Evolutionary conservation across 257 asterid species (phyloP).

Genomic region (Cruciata laevipes): DNA sequence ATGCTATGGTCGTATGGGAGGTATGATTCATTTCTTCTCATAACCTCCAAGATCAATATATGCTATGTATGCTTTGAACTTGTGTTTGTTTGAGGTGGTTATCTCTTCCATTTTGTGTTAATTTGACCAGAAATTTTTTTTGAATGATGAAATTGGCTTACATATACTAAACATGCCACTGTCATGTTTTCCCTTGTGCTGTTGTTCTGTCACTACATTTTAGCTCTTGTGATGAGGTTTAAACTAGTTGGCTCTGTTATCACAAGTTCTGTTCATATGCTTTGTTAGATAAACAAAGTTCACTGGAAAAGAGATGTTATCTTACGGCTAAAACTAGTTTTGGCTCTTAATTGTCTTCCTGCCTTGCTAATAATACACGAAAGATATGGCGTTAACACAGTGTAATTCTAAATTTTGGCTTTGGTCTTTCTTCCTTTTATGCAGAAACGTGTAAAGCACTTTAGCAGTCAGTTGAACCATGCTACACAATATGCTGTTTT

Average conservation of each 20-base stretch:
- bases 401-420: neutral
- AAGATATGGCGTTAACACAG: too few species aligned
- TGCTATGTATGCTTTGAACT: neutral
- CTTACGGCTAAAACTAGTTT: too few species aligned
- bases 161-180: too few species aligned
- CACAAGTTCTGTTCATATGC: neutral
- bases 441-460: neutral
- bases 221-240: neutral
- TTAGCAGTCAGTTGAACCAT: neutral
- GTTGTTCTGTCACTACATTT: neutral
- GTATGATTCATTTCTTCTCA: conserved; percentile 29
- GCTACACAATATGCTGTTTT: neutral
- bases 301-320: too few species aligned
- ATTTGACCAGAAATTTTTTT: neutral
- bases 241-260: too few species aligned
- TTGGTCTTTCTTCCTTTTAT: neutral
- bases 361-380: too few species aligned
- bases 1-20: conserved; percentile 99
- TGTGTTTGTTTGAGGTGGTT: neutral
- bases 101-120: neutral
- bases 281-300: too few species aligned
- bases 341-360: too few species aligned
- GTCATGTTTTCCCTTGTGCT: neutral
- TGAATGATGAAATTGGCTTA: neutral
- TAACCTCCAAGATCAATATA: neutral